Evolutionary conservation across 164 flowering plant genomes (phyloP), one percentile per base, ranked within the genome.

Genomic region (Santalum album): DNA sequence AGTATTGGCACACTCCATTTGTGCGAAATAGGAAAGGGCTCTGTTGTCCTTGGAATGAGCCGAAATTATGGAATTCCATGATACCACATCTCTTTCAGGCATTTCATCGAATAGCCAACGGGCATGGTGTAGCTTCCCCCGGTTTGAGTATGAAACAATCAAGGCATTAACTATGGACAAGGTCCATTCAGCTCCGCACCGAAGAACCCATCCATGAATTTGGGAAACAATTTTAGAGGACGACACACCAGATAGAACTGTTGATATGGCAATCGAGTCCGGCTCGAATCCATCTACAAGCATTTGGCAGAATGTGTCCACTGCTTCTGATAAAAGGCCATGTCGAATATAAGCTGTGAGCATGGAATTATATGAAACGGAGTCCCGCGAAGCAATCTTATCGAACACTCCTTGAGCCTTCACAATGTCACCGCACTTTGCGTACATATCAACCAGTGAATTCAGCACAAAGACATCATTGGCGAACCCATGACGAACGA

Each of bases 361-460:
- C 88, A 90, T 83, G 0, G 96, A 67, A 53, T 87, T 87, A 92
- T 92, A 90, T 0, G 96, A 85, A 55, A 90, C 79, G 11, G 56
- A 65, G 53, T 90, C 96, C 45, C 69, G 61, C 9, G n/a, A 18
- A 49, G 6, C 48, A 46, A 87, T 84, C 32, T 54, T 65, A 46
- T 82, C 74, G 51, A 87, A 91, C 22, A 84, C 65, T 58, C 72
- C 79, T 25, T 86, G 55, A n/a, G 95, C 95, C 66, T 69, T 79
- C 15, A 75, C 82, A 64, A 91, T 83, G 70, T 86, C 86, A 4
- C 98, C 98, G 23, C 96, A 87, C 52, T 88, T 91, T 1, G 96
- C 84, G 59, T 87, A 91, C 96, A 88, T 86, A 49, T 82, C 90
- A 24, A 87, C 85, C 23, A 87, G 82, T 0, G 87, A 87, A 66